Evolutionary conservation across 2,329 filamentous ascomycete species (phyloP).

Genomic region (Colletotrichum shisoi): DNA sequence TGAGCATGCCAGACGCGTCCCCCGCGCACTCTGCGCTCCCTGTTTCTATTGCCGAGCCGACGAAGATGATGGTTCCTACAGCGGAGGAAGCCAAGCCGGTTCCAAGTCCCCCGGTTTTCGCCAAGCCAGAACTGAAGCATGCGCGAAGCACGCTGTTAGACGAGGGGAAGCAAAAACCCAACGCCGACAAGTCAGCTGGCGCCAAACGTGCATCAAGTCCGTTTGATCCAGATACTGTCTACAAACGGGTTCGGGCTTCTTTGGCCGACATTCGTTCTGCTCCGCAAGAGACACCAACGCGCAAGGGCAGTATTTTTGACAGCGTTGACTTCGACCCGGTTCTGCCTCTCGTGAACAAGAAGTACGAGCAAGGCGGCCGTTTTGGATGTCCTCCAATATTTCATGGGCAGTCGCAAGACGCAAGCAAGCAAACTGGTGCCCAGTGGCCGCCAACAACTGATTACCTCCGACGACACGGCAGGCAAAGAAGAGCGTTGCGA

Average conservation of each 20-base stretch:
- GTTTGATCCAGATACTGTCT: conserved; percentile 66
- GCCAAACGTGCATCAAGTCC: conserved; percentile 64
- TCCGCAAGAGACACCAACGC: conserved; percentile 42
- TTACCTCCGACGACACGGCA: conserved; percentile 59
- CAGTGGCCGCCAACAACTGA: conserved; percentile 56
- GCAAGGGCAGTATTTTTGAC: conserved; percentile 60
- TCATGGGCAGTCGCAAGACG: conserved; percentile 43
- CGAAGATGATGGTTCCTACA: conserved; percentile 36
- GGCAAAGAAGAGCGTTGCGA: conserved; percentile 50
- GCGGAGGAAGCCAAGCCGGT: conserved; percentile 31
- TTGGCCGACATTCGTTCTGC: conserved; percentile 45
- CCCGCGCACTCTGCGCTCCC: conserved; percentile 14
- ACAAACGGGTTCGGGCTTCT: conserved; percentile 64
- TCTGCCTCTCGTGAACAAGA: conserved; percentile 63
- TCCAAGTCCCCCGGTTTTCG: conserved; percentile 52
- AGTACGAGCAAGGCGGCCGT: conserved; percentile 65
- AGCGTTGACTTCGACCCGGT: conserved; percentile 63
- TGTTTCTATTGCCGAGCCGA: conserved; percentile 34
- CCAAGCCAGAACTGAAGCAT: conserved; percentile 68
- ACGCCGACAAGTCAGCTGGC: conserved; percentile 36
- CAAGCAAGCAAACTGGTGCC: conserved; percentile 44
- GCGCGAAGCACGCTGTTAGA: conserved; percentile 63
- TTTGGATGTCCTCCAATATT: conserved; percentile 57
- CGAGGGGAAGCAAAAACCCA: conserved; percentile 48
- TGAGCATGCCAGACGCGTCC: conserved; percentile 40